A percentile compares a stretch with the other conserved stretches of the same genome.
Evolutionary conservation across 108 stramenopile species (phyloP).

Genomic region (Nitzschia sp.): DNA sequence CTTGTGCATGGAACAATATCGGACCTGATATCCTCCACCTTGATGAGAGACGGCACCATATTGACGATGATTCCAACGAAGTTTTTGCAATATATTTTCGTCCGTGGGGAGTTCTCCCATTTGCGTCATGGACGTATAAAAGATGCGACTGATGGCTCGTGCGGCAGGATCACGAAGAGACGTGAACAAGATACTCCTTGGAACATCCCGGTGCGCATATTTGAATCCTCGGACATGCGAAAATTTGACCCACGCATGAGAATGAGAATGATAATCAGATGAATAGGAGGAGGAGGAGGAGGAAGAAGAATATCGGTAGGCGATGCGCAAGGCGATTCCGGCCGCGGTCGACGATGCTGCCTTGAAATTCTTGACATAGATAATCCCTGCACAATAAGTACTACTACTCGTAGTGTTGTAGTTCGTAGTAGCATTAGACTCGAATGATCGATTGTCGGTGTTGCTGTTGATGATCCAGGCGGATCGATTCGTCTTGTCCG

Average conservation of each 20-base stretch:
- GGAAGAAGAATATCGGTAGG: slow-evolving; percentile 15
- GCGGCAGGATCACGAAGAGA: slow-evolving; percentile 42
- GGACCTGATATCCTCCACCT: slow-evolving; percentile 14
- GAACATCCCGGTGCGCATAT: slow-evolving; percentile 1
- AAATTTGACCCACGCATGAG: slow-evolving; percentile 1
- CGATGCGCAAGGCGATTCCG: slow-evolving; percentile 35
- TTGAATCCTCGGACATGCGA: slow-evolving; percentile 9
- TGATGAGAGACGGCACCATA: slow-evolving; percentile 16
- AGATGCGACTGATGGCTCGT: slow-evolving; percentile 38
- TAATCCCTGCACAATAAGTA: slow-evolving; percentile 13
- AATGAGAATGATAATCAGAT: neutral
- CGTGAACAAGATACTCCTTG: slow-evolving; percentile 26
- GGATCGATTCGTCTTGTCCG: slow-evolving; percentile 14
- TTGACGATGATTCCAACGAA: slow-evolving; percentile 3
- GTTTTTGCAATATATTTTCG: slow-evolving; percentile 18
- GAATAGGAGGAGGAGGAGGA: slow-evolving; percentile 23
- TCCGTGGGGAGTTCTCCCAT: slow-evolving; percentile 34
- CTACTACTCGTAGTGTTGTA: too few relatives aligned
- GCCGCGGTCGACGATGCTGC: slow-evolving; percentile 44
- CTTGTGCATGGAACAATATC: slow-evolving; percentile 1
- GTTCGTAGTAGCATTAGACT: neutral
- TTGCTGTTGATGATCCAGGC: slow-evolving; percentile 3
- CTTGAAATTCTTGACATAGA: slow-evolving; percentile 40
- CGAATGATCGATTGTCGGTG: neutral
- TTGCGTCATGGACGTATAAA: slow-evolving; percentile 20